Conservation (phyloP, 1,284 basidiomycete genomes). For the Marasmius oreades region DNA sequence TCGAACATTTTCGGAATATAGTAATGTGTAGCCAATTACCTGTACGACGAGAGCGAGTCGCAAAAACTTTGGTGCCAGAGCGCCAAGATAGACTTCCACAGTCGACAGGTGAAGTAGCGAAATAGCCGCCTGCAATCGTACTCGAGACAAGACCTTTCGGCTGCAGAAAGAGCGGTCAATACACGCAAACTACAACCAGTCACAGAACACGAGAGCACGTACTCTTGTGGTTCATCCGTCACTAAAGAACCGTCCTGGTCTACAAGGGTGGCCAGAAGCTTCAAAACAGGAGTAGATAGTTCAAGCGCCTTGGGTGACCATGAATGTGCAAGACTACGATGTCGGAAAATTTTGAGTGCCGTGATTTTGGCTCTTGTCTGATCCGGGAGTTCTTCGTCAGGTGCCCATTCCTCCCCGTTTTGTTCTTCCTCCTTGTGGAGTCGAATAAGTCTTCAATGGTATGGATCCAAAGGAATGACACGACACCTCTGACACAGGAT, state of each 20-base stretch:
- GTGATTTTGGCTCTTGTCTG: constrained; percentile 67
- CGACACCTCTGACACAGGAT: constrained; percentile 41
- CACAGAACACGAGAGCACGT: constrained; percentile 24
- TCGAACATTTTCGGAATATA: background rate
- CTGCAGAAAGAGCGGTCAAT: constrained; percentile 29
- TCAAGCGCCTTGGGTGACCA: constrained; percentile 56
- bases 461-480: no score
- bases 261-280: constrained; percentile 69
- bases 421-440: constrained; percentile 34
- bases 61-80: constrained; percentile 63
- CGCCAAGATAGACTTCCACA: constrained; percentile 56
- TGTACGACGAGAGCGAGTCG: constrained; percentile 76
- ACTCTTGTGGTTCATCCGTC: constrained; percentile 66
- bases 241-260: constrained; percentile 63
- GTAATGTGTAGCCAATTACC: constrained; percentile 36
- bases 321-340: constrained; percentile 72
- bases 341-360: constrained; percentile 75
- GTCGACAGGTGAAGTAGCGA: constrained; percentile 82
- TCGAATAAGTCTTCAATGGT: background rate
- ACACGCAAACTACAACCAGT: background rate
- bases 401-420: constrained; percentile 69
- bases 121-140: constrained; percentile 80
- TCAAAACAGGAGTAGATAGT: constrained; percentile 70
- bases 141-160: constrained; percentile 56
- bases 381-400: constrained; percentile 56